phyloP scores from a whole-genome alignment of 2,329 filamentous ascomycete genomes.

The Acephala macrosclerotiorum region DNA sequence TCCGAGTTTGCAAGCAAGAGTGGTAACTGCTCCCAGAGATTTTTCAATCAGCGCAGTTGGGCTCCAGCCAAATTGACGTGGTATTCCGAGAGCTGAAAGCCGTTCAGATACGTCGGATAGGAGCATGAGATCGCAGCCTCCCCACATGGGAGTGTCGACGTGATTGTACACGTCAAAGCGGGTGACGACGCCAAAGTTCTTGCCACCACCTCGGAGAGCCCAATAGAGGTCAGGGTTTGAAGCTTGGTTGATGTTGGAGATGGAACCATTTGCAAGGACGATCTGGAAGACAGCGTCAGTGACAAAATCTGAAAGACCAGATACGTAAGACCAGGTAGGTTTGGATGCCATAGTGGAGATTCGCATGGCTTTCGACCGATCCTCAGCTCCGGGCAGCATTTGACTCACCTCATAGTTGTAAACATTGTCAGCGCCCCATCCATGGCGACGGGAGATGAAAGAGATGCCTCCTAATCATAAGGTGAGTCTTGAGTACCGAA shows the following conservation, averaged over 20 bases:
- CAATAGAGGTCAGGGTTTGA: slow-evolving; percentile 57
- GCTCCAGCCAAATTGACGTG: not conserved
- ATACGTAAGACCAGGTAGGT: too few species aligned
- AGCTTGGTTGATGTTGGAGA: slow-evolving; percentile 50
- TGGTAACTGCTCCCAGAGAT: not conserved
- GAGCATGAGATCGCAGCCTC: slow-evolving; percentile 16
- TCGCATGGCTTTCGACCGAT: too few species aligned
- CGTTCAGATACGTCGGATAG: slow-evolving; percentile 1
- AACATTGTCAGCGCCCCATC: slow-evolving; percentile 32
- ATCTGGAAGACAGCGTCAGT: slow-evolving; percentile 16
- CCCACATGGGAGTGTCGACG: slow-evolving; percentile 31
- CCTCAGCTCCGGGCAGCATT: too few species aligned
- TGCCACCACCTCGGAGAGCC: slow-evolving; percentile 63
- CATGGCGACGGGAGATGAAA: slow-evolving; percentile 24
- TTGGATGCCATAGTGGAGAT: too few species aligned
- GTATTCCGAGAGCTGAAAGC: not conserved
- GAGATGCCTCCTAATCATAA: slow-evolving; percentile 24
- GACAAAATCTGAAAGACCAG: not conserved
- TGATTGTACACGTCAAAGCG: slow-evolving; percentile 52
- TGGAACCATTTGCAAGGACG: slow-evolving; percentile 56
- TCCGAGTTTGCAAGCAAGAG: not conserved
- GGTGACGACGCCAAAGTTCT: slow-evolving; percentile 61
- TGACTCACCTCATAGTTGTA: slow-evolving; percentile 26
- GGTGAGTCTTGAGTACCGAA: not conserved
- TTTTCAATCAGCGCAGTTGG: not conserved